Evolutionary conservation across 306 rosid species (phyloP).

Genomic region (Aeschynomene evenia): DNA sequence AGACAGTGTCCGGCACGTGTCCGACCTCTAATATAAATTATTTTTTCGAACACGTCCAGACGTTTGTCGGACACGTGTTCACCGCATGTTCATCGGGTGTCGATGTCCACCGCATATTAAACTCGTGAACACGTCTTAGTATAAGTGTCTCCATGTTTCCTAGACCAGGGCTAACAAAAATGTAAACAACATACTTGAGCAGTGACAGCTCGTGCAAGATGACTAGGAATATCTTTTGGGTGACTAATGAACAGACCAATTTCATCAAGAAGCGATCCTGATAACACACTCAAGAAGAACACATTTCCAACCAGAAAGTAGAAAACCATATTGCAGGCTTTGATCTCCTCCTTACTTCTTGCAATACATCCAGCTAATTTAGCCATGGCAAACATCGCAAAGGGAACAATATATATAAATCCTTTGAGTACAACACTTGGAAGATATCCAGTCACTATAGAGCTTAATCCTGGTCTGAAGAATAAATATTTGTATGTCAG

Average conservation of each 20-base stretch:
- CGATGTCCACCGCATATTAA: too few relatives aligned
- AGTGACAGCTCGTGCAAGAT: slow-evolving; percentile 74
- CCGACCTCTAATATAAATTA: too few relatives aligned
- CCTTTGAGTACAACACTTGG: slow-evolving; percentile 82
- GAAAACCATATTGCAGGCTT: slow-evolving; percentile 93
- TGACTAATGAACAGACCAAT: slow-evolving; percentile 66
- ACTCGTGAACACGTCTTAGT: too few relatives aligned
- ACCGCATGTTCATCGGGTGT: too few relatives aligned
- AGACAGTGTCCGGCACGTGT: too few relatives aligned
- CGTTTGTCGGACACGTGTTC: too few relatives aligned
- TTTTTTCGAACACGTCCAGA: too few relatives aligned
- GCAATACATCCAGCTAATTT: slow-evolving; percentile 78
- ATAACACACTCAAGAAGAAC: slow-evolving; percentile 78
- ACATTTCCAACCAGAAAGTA: slow-evolving; percentile 91
- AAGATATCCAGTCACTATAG: slow-evolving; percentile 81
- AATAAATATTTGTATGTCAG: slow-evolving; percentile 18
- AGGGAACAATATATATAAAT: slow-evolving; percentile 77
- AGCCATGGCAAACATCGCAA: slow-evolving; percentile 84
- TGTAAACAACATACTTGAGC: slow-evolving; percentile 62
- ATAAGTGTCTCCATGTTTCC: too few relatives aligned
- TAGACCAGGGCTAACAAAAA: slow-evolving; percentile 23
- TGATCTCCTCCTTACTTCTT: slow-evolving; percentile 88
- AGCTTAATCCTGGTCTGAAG: slow-evolving; percentile 88
- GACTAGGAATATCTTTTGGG: slow-evolving; percentile 66
- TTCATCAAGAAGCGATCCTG: slow-evolving; percentile 85